These are phyloP conservation scores for Gryganskiella cystojenkinii DNA, from an alignment of 192 early-diverging fungal genomes.

Conservation along the genomic window DNA sequence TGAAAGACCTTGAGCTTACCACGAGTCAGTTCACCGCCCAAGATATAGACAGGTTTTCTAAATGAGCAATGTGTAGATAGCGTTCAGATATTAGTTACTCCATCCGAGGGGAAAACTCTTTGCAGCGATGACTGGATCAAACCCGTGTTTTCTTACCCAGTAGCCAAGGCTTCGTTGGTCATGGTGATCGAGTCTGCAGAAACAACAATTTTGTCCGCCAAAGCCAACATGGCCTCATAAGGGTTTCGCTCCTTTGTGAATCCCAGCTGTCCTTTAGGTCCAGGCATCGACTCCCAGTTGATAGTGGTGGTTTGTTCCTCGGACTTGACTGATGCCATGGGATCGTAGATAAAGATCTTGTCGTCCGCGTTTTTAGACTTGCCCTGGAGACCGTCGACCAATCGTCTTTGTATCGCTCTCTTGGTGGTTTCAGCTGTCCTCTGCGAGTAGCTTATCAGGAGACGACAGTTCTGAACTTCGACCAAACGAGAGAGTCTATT, in stretches of 20 bases:
- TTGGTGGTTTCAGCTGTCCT: conserved; percentile 34
- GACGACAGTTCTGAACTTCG: conserved; percentile 26
- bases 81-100: background rate
- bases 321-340: background rate
- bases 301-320: background rate
- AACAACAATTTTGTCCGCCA: conserved; percentile 50
- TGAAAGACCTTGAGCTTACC: conserved; percentile 49
- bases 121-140: background rate
- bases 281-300: conserved; percentile 6
- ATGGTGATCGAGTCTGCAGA: conserved; percentile 46
- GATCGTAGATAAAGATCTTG: conserved; percentile 40
- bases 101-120: background rate
- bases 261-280: conserved; percentile 8
- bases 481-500: conserved; percentile 24
- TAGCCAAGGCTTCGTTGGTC: conserved; percentile 49
- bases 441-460: conserved; percentile 35
- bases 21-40: conserved; percentile 37
- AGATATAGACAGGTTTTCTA: conserved; percentile 47
- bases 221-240: conserved; percentile 39
- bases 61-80: background rate
- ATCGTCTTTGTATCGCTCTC: background rate
- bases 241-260: conserved; percentile 12
- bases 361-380: conserved; percentile 13
- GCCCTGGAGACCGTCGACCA: background rate
- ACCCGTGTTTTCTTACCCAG: conserved; percentile 26